These are phyloP conservation scores for Leucaena leucocephala DNA, from an alignment of 306 rosid genomes.

Conservation along the genomic window DNA sequence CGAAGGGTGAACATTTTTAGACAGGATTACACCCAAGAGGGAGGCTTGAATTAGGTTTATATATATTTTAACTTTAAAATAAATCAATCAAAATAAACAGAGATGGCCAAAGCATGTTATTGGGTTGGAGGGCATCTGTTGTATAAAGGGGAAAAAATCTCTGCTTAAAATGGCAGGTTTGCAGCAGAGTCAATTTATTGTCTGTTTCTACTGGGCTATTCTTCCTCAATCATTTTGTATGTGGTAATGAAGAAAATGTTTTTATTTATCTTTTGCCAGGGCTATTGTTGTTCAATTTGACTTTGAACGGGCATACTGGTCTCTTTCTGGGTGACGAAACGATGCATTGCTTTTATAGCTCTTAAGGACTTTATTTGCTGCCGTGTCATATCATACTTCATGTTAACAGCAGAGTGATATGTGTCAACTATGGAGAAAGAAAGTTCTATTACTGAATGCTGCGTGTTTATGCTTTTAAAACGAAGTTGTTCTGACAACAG, in stretches of 20 bases:
- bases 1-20: background rate
- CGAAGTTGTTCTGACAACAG: conserved; percentile 13
- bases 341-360: background rate
- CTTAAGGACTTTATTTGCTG: background rate
- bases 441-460: conserved; percentile 19
- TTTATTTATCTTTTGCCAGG: background rate
- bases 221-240: conserved; percentile 11
- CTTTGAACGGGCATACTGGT: conserved; percentile 5
- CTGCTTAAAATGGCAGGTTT: conserved; percentile 12
- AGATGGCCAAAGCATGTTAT: background rate
- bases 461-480: conserved; percentile 22
- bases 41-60: too few species aligned
- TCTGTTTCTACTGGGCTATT: conserved; percentile 25
- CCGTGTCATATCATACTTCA: background rate
- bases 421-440: conserved; percentile 10
- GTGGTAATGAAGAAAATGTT: conserved; percentile 1
- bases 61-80: too few species aligned
- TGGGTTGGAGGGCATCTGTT: conserved; percentile 7
- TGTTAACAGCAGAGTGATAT: conserved; percentile 18
- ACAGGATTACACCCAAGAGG: too few species aligned
- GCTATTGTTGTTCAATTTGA: conserved; percentile 10
- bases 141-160: background rate
- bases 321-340: background rate
- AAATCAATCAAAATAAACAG: too few species aligned
- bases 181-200: conserved; percentile 3